Conservation (phyloP, 2,329 filamentous ascomycete species). For the Chrysoporthe deuterocubensis region DNA sequence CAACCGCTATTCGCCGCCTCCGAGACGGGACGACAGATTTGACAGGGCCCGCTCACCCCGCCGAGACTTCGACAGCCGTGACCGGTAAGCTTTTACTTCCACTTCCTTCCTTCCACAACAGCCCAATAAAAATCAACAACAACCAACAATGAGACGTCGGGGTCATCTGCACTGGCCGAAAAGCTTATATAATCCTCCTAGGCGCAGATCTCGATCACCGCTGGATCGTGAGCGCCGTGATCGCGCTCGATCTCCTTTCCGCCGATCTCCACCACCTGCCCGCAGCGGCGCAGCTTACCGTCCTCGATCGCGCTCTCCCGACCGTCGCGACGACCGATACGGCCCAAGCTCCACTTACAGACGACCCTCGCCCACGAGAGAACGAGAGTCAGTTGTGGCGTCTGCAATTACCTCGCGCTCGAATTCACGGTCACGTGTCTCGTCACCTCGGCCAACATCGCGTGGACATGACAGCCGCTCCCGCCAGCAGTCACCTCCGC, state of each 20-base stretch:
- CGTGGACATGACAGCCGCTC: constrained; percentile 51
- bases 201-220: constrained; percentile 60
- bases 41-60: constrained; percentile 46
- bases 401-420: constrained; percentile 55
- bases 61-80: constrained; percentile 44
- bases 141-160: constrained; percentile 18
- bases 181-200: constrained; percentile 33
- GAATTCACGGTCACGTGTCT: constrained; percentile 50
- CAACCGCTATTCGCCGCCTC: constrained; percentile 42
- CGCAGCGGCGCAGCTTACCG: constrained; percentile 51
- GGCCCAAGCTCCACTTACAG: constrained; percentile 44
- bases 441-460: constrained; percentile 56
- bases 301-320: constrained; percentile 56
- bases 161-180: neutral
- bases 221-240: constrained; percentile 55
- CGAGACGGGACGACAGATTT: constrained; percentile 44
- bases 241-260: constrained; percentile 42
- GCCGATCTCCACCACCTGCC: constrained; percentile 45
- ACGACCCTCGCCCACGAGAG: constrained; percentile 50
- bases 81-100: constrained; percentile 37
- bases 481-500: constrained; percentile 48
- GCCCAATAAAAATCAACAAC: constrained; percentile 10
- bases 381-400: constrained; percentile 52
- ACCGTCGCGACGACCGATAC: constrained; percentile 52
- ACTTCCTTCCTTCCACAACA: constrained; percentile 25